Evolutionary conservation across 73 alveolate genomes (phyloP).

Genomic region (Stentor coeruleus): DNA sequence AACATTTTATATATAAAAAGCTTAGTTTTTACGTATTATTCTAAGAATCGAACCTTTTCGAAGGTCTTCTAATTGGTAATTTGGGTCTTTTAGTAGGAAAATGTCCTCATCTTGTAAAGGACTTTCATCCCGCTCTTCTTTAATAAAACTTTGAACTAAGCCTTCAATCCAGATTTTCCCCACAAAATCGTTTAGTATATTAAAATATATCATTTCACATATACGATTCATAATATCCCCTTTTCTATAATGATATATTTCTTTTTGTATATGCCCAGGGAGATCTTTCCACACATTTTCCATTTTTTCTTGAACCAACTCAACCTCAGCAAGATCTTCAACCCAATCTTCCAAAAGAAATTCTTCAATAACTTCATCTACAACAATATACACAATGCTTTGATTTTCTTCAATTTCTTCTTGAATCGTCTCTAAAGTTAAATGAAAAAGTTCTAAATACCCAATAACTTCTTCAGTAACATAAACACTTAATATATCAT

Average conservation of each 20-base stretch:
- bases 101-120: neutral
- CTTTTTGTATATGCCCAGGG: slow-evolving; percentile 17
- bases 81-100: slow-evolving; percentile 4
- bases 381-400: neutral
- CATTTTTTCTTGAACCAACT: slow-evolving; percentile 3
- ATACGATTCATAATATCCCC: neutral
- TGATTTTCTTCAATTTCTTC: slow-evolving; percentile 9
- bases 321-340: slow-evolving; percentile 22
- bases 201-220: neutral
- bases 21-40: too few species aligned
- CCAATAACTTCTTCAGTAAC: neutral
- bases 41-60: too few species aligned
- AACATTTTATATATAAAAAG: too few species aligned
- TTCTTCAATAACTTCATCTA: neutral
- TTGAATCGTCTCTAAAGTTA: neutral
- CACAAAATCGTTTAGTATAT: slow-evolving; percentile 6
- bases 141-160: neutral
- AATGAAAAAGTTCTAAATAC: neutral
- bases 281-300: neutral
- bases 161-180: slow-evolving; percentile 17
- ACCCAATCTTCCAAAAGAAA: neutral
- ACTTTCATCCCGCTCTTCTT: neutral
- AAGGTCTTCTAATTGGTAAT: too few species aligned
- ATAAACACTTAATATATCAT: neutral
- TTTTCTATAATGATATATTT: neutral